Conservation (phyloP, 305 asterid species). For the Stenogyne calaminthoides region DNA sequence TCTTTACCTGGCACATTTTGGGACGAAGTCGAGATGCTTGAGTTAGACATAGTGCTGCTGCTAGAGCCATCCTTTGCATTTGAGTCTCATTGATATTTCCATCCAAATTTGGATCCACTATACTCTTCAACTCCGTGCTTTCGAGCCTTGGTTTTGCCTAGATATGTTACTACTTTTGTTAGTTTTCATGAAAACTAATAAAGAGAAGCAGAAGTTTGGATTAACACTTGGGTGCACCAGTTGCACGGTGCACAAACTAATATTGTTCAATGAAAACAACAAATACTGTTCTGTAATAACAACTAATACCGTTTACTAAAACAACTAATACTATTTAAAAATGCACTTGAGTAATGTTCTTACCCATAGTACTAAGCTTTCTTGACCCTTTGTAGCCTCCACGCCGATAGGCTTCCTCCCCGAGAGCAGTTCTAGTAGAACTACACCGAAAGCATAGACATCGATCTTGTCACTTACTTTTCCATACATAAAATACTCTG, state of each 20-base stretch:
- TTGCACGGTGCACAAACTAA: no score
- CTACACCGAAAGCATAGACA: slow-evolving; percentile 95
- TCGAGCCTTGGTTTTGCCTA: slow-evolving; percentile 83
- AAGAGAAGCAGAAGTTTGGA: neutral
- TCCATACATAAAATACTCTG: slow-evolving; percentile 96
- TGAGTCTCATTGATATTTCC: slow-evolving; percentile 49
- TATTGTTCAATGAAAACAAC: neutral
- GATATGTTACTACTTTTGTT: neutral
- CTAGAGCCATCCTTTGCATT: slow-evolving; percentile 67
- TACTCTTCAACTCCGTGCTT: slow-evolving; percentile 52
- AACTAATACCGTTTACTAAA: neutral
- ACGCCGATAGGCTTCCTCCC: slow-evolving; percentile 80
- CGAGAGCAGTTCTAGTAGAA: slow-evolving; percentile 79
- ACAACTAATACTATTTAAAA: no score
- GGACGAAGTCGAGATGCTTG: slow-evolving; percentile 91
- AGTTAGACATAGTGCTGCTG: slow-evolving; percentile 77
- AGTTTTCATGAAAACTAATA: neutral
- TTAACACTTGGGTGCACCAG: no score
- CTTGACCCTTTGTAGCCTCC: slow-evolving; percentile 62
- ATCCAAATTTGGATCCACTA: slow-evolving; percentile 68
- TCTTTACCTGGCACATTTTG: slow-evolving; percentile 66
- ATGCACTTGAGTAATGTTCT: slow-evolving; percentile 28
- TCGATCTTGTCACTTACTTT: slow-evolving; percentile 94
- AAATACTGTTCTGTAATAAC: no score
- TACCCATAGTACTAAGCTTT: slow-evolving; percentile 94